Evolutionary conservation across 176 grass and related monocot species (phyloP), one percentile per base, ranked within the genome.

Genomic region (Triticum dicoccoides): DNA sequence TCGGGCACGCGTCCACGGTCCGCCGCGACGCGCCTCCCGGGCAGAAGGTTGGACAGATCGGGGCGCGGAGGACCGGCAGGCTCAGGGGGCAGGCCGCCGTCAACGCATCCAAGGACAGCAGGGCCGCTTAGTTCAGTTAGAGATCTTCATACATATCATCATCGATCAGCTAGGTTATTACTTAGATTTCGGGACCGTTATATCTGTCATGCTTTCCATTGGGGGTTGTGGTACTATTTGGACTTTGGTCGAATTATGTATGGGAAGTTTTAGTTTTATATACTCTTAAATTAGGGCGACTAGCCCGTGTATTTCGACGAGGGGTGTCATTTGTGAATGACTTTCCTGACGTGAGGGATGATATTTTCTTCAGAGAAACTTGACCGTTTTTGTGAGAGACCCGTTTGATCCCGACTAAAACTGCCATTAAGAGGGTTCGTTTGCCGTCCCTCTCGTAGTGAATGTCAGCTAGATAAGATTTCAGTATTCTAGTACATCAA

Each of bases 1-100:
- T 98, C 79, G 95, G 95, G 20, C 95, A 98, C 1, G 95, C 95
- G 39, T 98, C 95, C 27, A 98, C 95, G 0, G 92, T 98, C 52
- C 90, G 95, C 15, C 93, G 93, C 37, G 92, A 98, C 2, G 95
- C 95, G 30, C 95, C 95, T 10, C 95, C 95, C 0, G 95, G 95
- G 11, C 95, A 98, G 84, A 98, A 95, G 91, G 89, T 90, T 0
- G 95, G 95, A 82, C 95, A 93, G 61, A 87, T 95, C 17, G 95
- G 89, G 3, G 95, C 95, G 1, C 80, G 95, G 82, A 94, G 95
- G 90, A 98, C 95, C 4, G 95, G 95, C 52, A 83, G 95, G 30
- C 95, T 98, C 72, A 88, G 89, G 70, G 95, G 95, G 10, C 95
- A 98, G 76, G 95, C 92, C 23, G 95, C 95, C 3, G 91, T 93